Conservation (phyloP, 441 rosid species). For the Euphorbia schlechtendalii region DNA sequence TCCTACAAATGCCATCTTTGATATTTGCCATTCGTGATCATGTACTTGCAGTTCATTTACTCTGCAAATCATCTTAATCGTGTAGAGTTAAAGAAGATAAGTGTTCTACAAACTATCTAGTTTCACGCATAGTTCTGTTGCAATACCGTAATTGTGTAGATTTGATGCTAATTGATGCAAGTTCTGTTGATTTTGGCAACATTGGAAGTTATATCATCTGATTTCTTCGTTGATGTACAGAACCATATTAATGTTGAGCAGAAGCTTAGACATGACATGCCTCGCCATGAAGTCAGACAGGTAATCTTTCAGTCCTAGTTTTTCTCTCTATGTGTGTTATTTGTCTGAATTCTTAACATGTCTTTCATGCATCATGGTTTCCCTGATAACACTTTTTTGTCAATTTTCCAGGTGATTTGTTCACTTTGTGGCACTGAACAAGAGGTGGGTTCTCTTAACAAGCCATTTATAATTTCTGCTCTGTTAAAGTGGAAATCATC, state of each 20-base stretch:
- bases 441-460: constrained; percentile 38
- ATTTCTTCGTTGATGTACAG: constrained; percentile 31
- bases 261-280: constrained; percentile 68
- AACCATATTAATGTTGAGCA: constrained; percentile 52
- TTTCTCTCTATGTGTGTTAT: not conserved
- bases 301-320: constrained; percentile 24
- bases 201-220: not conserved
- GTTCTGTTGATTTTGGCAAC: not conserved
- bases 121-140: not conserved
- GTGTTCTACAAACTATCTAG: no score
- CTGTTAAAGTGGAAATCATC: not conserved
- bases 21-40: not conserved
- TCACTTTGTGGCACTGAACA: constrained; percentile 81
- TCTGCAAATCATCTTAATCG: not conserved
- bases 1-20: no score
- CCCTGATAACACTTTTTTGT: not conserved
- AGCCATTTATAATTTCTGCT: not conserved
- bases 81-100: not conserved
- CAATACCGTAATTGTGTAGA: not conserved
- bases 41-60: not conserved
- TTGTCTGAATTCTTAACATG: not conserved
- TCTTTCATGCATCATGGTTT: not conserved
- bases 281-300: constrained; percentile 60
- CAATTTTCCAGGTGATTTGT: constrained; percentile 61
- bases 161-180: not conserved